These are phyloP conservation scores for Entomortierella lignicola DNA, from an alignment of 192 early-diverging fungal species.

Conservation along the genomic window DNA sequence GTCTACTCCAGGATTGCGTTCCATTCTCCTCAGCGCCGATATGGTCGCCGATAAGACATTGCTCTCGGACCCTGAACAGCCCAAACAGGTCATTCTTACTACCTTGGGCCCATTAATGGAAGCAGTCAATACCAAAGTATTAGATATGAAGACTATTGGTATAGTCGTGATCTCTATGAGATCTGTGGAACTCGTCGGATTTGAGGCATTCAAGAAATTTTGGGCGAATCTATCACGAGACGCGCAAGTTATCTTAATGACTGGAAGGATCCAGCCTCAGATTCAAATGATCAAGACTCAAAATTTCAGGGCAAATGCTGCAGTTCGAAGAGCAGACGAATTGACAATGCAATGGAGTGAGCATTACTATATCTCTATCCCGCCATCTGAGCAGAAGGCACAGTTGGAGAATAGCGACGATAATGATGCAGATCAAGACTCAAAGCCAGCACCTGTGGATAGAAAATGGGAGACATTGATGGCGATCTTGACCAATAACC, in stretches of 20 bases:
- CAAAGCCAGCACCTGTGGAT: neutral
- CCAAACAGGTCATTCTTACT: slow-evolving; percentile 45
- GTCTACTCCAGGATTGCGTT: slow-evolving; percentile 12
- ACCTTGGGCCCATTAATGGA: slow-evolving; percentile 44
- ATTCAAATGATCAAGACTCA: slow-evolving; percentile 23
- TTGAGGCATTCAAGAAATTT: slow-evolving; percentile 45
- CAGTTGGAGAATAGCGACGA: neutral
- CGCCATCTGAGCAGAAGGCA: neutral
- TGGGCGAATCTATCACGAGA: slow-evolving; percentile 23
- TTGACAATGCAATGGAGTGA: slow-evolving; percentile 53
- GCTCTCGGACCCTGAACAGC: slow-evolving; percentile 21
- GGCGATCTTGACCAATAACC: slow-evolving; percentile 32
- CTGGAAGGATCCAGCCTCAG: slow-evolving; percentile 25
- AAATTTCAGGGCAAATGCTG: slow-evolving; percentile 27
- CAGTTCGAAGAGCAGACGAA: slow-evolving; percentile 36
- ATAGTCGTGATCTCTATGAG: slow-evolving; percentile 45
- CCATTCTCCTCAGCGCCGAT: slow-evolving; percentile 17
- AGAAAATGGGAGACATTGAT: slow-evolving; percentile 33
- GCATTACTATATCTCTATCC: slow-evolving; percentile 30
- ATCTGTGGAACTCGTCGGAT: slow-evolving; percentile 25
- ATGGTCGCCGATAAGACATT: neutral
- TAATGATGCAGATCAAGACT: slow-evolving; percentile 1
- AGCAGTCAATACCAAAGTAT: slow-evolving; percentile 12
- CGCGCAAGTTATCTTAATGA: slow-evolving; percentile 38
- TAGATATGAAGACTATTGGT: slow-evolving; percentile 33